Evolutionary conservation across 129 eudicot genomes (phyloP), one percentile per base, ranked within the genome.

Genomic region (Dittrichia graveolens): DNA sequence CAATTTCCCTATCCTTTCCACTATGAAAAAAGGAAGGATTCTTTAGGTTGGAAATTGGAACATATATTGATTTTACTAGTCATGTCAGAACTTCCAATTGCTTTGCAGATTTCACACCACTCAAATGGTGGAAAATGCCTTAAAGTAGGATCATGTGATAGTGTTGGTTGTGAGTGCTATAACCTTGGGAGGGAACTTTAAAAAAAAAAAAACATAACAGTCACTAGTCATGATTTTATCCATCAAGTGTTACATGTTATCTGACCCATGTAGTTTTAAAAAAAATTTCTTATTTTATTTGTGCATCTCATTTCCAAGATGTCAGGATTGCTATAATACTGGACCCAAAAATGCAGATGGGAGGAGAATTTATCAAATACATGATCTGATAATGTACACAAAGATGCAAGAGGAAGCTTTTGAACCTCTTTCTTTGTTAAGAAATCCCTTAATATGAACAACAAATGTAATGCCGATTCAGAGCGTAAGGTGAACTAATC

Each of bases 51-150:
- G 41, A 74, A 49, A 15, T 38, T 54, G 75, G 64, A 47, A 49
- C 73, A 75, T 65, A 53, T 56, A 76, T 43, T 76, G 43, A 65
- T 75, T 34, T 43, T 34, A 45, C 19, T 78, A 78, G 72, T 15
- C 40, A 62, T 53, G 58, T 78, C 77, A 77, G 76, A 76, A 58
- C 0, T 52, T 67, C 16, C 66, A 61, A 55, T 69, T 77, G 56
- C 61, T 77, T 77, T 77, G 71, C 67, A 75, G 73, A 66, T 75
- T 75, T 67, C 64, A 75, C 52, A 64, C 64, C 52, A 61, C 76
- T 61, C 38, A 75, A 58, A 41, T 70, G 63, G 77, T 78, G 71
- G 76, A 48, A 69, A 7, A 60, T 60, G 65, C 63, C 43, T 49
- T 75, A 43, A 78, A 71, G 82, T 78, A 24, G 65, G 77, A 52